These are phyloP conservation scores for Misopates orontium DNA, from an alignment of 257 asterid genomes.

Conservation along the genomic window DNA sequence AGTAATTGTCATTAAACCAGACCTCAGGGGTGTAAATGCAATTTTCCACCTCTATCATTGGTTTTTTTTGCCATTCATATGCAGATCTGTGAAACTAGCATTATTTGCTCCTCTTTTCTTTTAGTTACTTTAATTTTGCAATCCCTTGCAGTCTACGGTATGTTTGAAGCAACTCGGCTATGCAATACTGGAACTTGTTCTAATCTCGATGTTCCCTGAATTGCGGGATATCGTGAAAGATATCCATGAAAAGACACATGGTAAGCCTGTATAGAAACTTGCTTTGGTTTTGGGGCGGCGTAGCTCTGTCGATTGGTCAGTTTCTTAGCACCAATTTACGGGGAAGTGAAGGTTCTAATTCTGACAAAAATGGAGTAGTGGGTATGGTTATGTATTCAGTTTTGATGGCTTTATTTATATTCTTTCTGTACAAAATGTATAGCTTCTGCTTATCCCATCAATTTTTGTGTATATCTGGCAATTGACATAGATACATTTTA, in stretches of 20 bases:
- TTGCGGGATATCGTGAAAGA: slow-evolving; percentile 67
- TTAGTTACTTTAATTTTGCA: not conserved
- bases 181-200: slow-evolving; percentile 83
- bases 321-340: slow-evolving; percentile 18
- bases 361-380: slow-evolving; percentile 2
- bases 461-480: too few relatives aligned
- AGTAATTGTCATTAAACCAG: too few relatives aligned
- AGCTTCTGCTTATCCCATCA: not conserved
- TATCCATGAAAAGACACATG: slow-evolving; percentile 57
- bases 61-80: too few relatives aligned
- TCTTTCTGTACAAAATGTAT: not conserved
- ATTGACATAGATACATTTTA: too few relatives aligned
- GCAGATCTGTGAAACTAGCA: not conserved
- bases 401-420: not conserved
- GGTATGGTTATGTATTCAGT: not conserved
- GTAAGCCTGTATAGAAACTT: slow-evolving; percentile 38
- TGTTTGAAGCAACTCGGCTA: slow-evolving; percentile 97
- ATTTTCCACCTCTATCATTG: too few relatives aligned
- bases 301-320: slow-evolving; percentile 17
- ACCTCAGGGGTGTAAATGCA: too few relatives aligned
- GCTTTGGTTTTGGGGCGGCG: slow-evolving; percentile 1
- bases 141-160: slow-evolving; percentile 68
- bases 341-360: slow-evolving; percentile 4
- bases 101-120: not conserved
- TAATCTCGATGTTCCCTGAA: slow-evolving; percentile 81